Evolutionary conservation across 2,329 filamentous ascomycete genomes (phyloP), one percentile per base, ranked within the genome.

Genomic region (Diaporthe sp.): DNA sequence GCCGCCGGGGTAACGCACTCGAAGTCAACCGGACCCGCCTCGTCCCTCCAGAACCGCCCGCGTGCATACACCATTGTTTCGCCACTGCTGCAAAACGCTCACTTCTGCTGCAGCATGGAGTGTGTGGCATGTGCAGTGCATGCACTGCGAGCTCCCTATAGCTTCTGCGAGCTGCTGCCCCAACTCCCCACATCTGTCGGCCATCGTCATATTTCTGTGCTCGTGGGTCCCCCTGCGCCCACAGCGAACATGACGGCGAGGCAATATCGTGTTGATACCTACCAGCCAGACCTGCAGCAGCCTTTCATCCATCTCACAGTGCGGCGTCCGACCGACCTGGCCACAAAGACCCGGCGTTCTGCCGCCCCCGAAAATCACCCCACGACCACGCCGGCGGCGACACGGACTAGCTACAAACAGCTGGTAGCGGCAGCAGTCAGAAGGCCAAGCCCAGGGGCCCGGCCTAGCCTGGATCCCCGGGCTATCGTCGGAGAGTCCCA

Each of bases 61-160:
- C 22, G 44, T 7, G 57, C 57, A 72, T 62, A 34, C 71, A 53
- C 46, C 58, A 70, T 55, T 37, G 46, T 73, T 65, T 73, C 58
- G 71, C 71, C 71, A 73, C 71, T 65, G 60, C 71, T 65, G 34
- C 58, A 55, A 44, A 62, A 46, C 62, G 46, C 62, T 46, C 62
- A 53, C 44, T 55, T 51, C 34, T 57, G 51, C 28, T 62, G 57
- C 71, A 44, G 71, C 58, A 37, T 8, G 34, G n/a, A 28, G 34
- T n/a, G 61, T 31, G 61, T 46, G 60, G 60, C 60, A 31, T 31
- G 60, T 68, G 65, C 65, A 37, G 10, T 28, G 65, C 49, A n/a
- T 62, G 25, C 60, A 31, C 46, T 49, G 55, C 58, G 53, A 71
- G 68, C 55, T 34, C 22, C 28, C 55, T 58, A 57, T 55, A 31